These are phyloP conservation scores for Crepidotus variabilis DNA, from an alignment of 768 basidiomycete genomes.

Conservation along the genomic window DNA sequence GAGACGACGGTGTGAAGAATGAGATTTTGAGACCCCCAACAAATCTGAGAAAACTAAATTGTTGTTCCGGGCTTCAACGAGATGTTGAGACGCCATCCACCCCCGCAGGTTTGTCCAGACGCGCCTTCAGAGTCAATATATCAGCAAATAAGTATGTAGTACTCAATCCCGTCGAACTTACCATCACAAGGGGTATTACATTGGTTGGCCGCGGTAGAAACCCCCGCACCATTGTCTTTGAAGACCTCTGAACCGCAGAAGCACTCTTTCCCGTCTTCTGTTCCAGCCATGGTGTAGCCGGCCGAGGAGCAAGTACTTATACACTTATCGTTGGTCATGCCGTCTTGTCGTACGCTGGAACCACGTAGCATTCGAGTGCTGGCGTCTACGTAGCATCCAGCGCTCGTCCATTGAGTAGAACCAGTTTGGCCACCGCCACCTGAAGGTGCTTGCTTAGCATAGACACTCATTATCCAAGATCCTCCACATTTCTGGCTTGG, in stretches of 20 bases:
- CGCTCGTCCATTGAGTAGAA: constrained; percentile 21
- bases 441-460: constrained; percentile 16
- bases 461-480: constrained; percentile 28
- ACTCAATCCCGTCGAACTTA: constrained; percentile 10
- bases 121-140: constrained; percentile 16
- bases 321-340: constrained; percentile 29
- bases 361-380: constrained; percentile 26
- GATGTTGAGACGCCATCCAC: constrained; percentile 27
- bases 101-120: constrained; percentile 25
- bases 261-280: constrained; percentile 31
- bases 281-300: constrained; percentile 29
- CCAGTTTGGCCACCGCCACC: not conserved
- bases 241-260: constrained; percentile 28
- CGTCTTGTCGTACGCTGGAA: constrained; percentile 10
- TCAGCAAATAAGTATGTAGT: not conserved
- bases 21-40: too few species aligned
- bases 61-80: constrained; percentile 20
- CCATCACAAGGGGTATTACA: constrained; percentile 30
- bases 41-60: constrained; percentile 1
- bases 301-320: constrained; percentile 21
- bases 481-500: constrained; percentile 28
- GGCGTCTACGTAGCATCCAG: constrained; percentile 30
- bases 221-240: constrained; percentile 20
- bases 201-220: constrained; percentile 12
- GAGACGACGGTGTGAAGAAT: not conserved